These are phyloP conservation scores for Ogataea kodamae DNA, from an alignment of 805 yeast genomes.

Conservation along the genomic window DNA sequence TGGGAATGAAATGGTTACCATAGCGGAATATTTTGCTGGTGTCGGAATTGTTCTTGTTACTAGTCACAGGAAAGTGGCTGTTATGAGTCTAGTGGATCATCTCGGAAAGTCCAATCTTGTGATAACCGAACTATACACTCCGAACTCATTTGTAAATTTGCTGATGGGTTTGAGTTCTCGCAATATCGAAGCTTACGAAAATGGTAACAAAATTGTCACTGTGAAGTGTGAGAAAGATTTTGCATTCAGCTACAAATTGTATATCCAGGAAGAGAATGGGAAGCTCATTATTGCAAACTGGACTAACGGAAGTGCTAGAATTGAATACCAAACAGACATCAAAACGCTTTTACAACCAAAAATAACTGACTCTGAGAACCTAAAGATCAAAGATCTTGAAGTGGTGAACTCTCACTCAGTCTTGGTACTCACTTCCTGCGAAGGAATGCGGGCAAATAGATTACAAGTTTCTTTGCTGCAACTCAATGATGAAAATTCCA, in stretches of 20 bases:
- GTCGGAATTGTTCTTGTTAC: constrained; percentile 74
- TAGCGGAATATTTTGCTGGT: constrained; percentile 62
- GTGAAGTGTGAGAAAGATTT: constrained; percentile 46
- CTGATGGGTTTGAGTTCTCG: constrained; percentile 18
- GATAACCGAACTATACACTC: constrained; percentile 21
- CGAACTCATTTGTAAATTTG: constrained; percentile 21
- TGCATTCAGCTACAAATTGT: constrained; percentile 39
- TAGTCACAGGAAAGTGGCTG: constrained; percentile 59
- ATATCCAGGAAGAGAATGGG: constrained; percentile 46
- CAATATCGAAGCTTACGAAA: constrained; percentile 21
- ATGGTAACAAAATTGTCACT: constrained; percentile 50
- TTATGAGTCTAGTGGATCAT: constrained; percentile 62
- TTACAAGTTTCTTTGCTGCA: constrained; percentile 38
- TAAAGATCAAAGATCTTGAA: constrained; percentile 61
- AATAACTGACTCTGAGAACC: constrained; percentile 40
- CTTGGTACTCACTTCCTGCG: constrained; percentile 48
- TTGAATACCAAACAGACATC: constrained; percentile 29
- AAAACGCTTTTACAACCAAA: constrained; percentile 14
- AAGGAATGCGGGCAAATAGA: constrained; percentile 31
- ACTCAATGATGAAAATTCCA: constrained; percentile 1
- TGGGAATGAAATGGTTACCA: constrained; percentile 52
- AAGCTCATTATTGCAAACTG: constrained; percentile 34
- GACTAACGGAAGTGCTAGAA: constrained; percentile 32
- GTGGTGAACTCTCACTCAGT: constrained; percentile 41
- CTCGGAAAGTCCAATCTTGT: constrained; percentile 53